A percentile compares a stretch with the other conserved stretches of the same genome.
phyloP scores from a whole-genome alignment of 1,284 basidiomycete genomes.

The Rhodotorula sp. region DNA sequence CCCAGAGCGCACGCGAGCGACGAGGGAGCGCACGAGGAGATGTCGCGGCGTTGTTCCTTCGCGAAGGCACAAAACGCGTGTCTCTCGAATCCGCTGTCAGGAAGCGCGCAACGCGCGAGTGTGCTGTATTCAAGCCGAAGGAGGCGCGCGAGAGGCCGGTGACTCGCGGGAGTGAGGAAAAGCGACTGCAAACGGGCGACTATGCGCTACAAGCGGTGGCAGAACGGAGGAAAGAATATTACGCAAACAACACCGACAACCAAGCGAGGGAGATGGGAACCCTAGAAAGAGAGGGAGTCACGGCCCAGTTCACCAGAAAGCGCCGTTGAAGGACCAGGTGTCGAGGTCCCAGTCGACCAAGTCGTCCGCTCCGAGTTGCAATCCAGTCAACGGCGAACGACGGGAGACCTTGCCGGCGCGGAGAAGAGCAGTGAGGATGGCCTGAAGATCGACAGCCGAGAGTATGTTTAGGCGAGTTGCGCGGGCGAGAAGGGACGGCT shows the following conservation, averaged over 20 bases:
- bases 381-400: neutral
- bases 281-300: neutral
- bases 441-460: constrained; percentile 9
- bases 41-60: no score
- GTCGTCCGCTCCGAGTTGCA: neutral
- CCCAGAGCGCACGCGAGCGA: no score
- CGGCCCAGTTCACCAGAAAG: neutral
- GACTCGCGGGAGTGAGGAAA: no score
- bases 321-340: constrained; percentile 1
- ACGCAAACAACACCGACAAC: neutral
- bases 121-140: no score
- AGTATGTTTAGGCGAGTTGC: neutral
- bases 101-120: no score
- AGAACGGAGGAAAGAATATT: no score
- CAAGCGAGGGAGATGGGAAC: neutral
- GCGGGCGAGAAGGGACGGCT: neutral
- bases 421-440: constrained; percentile 12
- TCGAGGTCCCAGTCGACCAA: constrained; percentile 15
- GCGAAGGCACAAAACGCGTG: no score
- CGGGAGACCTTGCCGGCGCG: constrained; percentile 2
- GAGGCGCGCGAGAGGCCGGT: no score
- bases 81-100: no score
- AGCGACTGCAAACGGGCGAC: no score
- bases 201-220: no score
- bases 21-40: no score